These are phyloP conservation scores for Fusarium ramigenum DNA, from an alignment of 2,329 filamentous ascomycete species.

Conservation along the genomic window DNA sequence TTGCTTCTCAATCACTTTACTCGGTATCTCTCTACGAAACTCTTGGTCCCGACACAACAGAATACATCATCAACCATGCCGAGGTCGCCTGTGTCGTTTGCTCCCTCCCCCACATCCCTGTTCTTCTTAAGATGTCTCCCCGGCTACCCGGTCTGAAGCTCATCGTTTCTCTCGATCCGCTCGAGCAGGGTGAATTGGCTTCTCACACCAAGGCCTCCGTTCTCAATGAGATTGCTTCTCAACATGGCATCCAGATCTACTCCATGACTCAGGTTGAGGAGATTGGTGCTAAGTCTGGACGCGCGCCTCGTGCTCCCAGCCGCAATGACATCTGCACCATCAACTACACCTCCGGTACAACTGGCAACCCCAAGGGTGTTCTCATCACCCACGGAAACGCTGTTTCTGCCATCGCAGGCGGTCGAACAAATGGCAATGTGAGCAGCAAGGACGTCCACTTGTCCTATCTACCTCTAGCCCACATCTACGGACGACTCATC, in stretches of 20 bases:
- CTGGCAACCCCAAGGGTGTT: slow-evolving; percentile 84
- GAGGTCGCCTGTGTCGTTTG: slow-evolving; percentile 78
- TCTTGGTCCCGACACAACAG: slow-evolving; percentile 86
- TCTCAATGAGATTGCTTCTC: slow-evolving; percentile 77
- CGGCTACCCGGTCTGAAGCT: slow-evolving; percentile 83
- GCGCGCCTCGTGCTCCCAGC: slow-evolving; percentile 75
- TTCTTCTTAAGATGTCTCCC: slow-evolving; percentile 81
- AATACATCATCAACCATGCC: slow-evolving; percentile 96
- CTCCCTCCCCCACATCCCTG: slow-evolving; percentile 82
- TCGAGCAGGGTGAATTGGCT: slow-evolving; percentile 80
- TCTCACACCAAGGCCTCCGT: slow-evolving; percentile 83
- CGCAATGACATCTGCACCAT: slow-evolving; percentile 85
- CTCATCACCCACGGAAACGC: slow-evolving; percentile 84
- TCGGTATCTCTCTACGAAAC: slow-evolving; percentile 97
- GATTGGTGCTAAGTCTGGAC: slow-evolving; percentile 75
- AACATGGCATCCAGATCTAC: slow-evolving; percentile 80
- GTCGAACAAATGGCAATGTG: slow-evolving; percentile 64
- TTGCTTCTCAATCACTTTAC: slow-evolving; percentile 86
- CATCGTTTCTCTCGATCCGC: slow-evolving; percentile 85
- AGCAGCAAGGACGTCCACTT: slow-evolving; percentile 68
- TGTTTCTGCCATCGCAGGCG: slow-evolving; percentile 74
- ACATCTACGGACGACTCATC: slow-evolving; percentile 88
- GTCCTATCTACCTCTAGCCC: slow-evolving; percentile 92
- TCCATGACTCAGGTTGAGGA: slow-evolving; percentile 84
- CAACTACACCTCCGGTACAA: slow-evolving; percentile 91